These are phyloP conservation scores for Coemansia sp. DNA, from an alignment of 192 early-diverging fungal species.

Conservation along the genomic window DNA sequence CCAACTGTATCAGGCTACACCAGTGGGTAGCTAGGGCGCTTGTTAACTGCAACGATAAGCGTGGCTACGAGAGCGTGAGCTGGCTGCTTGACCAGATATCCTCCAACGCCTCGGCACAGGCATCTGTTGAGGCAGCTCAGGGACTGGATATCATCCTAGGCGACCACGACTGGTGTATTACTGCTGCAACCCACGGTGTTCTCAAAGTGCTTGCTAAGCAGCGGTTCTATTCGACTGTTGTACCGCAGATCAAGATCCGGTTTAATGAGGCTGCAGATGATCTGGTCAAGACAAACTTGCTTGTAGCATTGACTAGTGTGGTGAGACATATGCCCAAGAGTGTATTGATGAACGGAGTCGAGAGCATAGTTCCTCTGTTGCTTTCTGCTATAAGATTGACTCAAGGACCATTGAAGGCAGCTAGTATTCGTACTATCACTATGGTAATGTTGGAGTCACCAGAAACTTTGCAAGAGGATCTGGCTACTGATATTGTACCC, in stretches of 20 bases:
- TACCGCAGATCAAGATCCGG: conserved; percentile 62
- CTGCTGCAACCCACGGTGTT: conserved; percentile 52
- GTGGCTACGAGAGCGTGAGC: conserved; percentile 31
- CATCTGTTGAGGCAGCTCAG: conserved; percentile 50
- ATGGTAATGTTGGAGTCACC: conserved; percentile 70
- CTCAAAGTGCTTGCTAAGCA: conserved; percentile 77
- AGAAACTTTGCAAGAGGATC: conserved; percentile 48
- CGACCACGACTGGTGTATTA: conserved; percentile 67
- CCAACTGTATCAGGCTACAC: too few species aligned
- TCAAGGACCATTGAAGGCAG: conserved; percentile 62
- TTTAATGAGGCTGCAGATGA: conserved; percentile 32
- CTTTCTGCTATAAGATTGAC: conserved; percentile 67
- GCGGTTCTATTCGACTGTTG: conserved; percentile 73
- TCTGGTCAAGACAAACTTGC: conserved; percentile 66
- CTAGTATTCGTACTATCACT: conserved; percentile 73
- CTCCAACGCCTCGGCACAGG: neutral
- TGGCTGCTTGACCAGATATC: conserved; percentile 33
- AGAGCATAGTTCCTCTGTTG: conserved; percentile 72
- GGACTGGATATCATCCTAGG: conserved; percentile 73
- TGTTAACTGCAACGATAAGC: conserved; percentile 37
- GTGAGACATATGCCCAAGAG: conserved; percentile 79
- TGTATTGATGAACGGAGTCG: conserved; percentile 73
- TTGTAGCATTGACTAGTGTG: conserved; percentile 79
- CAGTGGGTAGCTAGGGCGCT: conserved; percentile 45
- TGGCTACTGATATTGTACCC: conserved; percentile 21